These are phyloP conservation scores for Lichtheimia ornata DNA, from an alignment of 371 early-diverging fungal species.

Conservation along the genomic window DNA sequence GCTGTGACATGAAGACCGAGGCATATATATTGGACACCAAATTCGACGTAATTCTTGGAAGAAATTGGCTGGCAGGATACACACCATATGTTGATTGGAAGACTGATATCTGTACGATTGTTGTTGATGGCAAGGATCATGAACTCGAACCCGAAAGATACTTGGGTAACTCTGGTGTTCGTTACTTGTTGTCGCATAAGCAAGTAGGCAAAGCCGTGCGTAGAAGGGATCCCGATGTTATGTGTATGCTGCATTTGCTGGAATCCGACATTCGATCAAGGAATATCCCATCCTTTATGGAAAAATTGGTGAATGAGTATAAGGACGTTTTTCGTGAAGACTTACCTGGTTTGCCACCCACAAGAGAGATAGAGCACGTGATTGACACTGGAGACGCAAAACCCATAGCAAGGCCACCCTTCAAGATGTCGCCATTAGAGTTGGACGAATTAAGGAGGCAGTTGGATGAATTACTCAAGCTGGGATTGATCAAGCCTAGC, in stretches of 20 bases:
- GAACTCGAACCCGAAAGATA: neutral
- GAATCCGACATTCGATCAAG: too few relatives aligned
- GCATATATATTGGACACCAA: slow-evolving; percentile 6
- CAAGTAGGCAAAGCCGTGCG: neutral
- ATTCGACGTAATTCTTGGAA: slow-evolving; percentile 3
- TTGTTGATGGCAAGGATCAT: neutral
- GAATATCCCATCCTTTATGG: too few relatives aligned
- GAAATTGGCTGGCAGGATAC: neutral
- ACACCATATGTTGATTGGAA: neutral
- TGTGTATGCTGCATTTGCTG: too few relatives aligned
- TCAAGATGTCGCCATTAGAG: too few relatives aligned
- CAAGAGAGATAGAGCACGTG: too few relatives aligned
- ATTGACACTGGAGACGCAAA: too few relatives aligned
- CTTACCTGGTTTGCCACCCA: too few relatives aligned
- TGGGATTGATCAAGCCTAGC: slow-evolving; percentile 10
- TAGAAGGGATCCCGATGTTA: neutral
- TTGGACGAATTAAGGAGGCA: neutral
- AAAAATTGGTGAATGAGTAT: too few relatives aligned
- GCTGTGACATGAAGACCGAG: neutral
- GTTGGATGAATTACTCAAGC: slow-evolving; percentile 12
- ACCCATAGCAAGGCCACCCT: too few relatives aligned
- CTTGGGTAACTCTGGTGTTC: neutral
- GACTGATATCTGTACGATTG: neutral
- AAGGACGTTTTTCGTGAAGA: too few relatives aligned
- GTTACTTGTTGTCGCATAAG: neutral